phyloP scores from a whole-genome alignment of 306 rosid genomes.

The Mimosa pudica region DNA sequence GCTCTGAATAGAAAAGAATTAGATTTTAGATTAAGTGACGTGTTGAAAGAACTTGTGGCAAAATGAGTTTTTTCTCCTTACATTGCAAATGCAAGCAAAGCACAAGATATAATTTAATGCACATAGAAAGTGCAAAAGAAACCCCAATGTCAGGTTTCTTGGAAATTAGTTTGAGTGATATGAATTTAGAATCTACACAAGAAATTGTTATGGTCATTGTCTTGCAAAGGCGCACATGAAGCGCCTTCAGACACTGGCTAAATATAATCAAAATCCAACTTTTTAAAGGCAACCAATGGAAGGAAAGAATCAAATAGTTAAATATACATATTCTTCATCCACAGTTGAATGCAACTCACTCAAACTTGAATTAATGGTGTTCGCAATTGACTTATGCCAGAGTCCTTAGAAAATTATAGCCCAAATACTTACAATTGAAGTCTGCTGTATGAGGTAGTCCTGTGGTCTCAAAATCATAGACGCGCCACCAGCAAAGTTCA shows the following conservation, averaged over 20 bases:
- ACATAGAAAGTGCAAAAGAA: conserved; percentile 1
- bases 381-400: conserved; percentile 11
- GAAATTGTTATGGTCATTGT: conserved; percentile 15
- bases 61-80: neutral
- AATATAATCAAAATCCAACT: conserved; percentile 25
- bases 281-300: conserved; percentile 17
- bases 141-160: conserved; percentile 8
- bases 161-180: conserved; percentile 12
- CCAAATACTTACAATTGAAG: conserved; percentile 67
- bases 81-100: conserved; percentile 16
- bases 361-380: conserved; percentile 27
- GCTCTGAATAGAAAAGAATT: conserved; percentile 1
- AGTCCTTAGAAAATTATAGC: conserved; percentile 18
- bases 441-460: conserved; percentile 90
- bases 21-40: conserved; percentile 23
- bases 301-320: conserved; percentile 18
- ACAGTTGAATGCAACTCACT: conserved; percentile 26
- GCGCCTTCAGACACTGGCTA: conserved; percentile 15
- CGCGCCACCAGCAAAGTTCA: conserved; percentile 87
- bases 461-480: conserved; percentile 76
- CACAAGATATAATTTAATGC: conserved; percentile 24
- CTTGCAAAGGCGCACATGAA: conserved; percentile 21
- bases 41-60: conserved; percentile 16
- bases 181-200: conserved; percentile 2
- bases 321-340: conserved; percentile 20